Evolutionary conservation across 495 filamentous ascomycete genomes (phyloP), one percentile per base, ranked within the genome.

Genomic region (Penicillium ochrochloron): DNA sequence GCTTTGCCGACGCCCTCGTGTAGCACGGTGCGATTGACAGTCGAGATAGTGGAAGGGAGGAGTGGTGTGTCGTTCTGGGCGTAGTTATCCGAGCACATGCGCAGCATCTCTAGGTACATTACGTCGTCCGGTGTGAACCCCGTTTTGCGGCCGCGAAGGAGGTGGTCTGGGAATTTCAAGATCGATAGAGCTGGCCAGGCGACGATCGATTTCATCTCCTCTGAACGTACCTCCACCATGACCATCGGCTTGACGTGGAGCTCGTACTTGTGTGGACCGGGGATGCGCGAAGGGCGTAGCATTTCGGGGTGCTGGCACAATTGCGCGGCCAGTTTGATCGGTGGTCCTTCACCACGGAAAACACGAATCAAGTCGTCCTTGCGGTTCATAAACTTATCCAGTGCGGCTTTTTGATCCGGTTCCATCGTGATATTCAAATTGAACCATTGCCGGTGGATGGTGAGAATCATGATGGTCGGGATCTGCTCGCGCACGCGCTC

Each of bases 1-100:
- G 80, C 78, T 0, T 65, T 72, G 17, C 66, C 64, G 48, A 82
- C 73, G 10, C 80, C 80, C n/a, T 74, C 53, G 27, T 81, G 75
- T 7, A 80, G 56, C 1, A 71, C 68, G 15, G 57, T 64, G 5
- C 73, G 74, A 17, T 77, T 66, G 33, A 81, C 27, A 0, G 27
- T 9, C 1, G 65, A 64, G 1, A 7, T 17, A 33, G 65, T 58
- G 2, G 25, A 19, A 1, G 55, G 51, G 10, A 33, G n/a, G 5
- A 51, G 12, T 10, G 2, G 2, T 9, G 9, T 11, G 1, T 50
- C 42, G 25, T 2, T 9, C 2, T 58, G 54, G 17, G 46, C 31
- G 9, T 27, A 73, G 57, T 74, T 70, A 10, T 66, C 65, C 41
- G 70, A 71, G 41, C 68, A 70, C 11, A 73, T 19, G n/a, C 78